These are phyloP conservation scores for Mortierella sp. DNA, from an alignment of 371 early-diverging fungal species.

Conservation along the genomic window DNA sequence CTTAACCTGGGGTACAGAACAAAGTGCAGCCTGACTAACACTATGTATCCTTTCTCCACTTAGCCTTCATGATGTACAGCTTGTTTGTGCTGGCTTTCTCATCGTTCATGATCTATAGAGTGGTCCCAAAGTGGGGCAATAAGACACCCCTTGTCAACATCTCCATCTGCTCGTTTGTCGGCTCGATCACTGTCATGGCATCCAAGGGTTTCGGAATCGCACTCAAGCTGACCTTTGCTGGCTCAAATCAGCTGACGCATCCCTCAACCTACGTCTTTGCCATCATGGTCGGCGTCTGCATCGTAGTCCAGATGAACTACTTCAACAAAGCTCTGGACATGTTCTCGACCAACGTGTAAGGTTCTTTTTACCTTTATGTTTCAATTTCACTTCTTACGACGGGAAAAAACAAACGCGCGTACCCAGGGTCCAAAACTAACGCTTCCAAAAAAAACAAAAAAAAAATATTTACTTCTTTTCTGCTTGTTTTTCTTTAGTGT, in stretches of 20 bases:
- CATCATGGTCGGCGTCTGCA: constrained; percentile 81
- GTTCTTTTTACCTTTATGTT: background rate
- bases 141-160: constrained; percentile 86
- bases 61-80: constrained; percentile 86
- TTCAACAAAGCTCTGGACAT: constrained; percentile 95
- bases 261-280: constrained; percentile 89
- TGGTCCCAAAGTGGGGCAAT: constrained; percentile 85
- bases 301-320: constrained; percentile 94
- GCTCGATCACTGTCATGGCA: constrained; percentile 91
- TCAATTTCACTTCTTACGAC: background rate
- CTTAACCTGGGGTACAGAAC: too few species aligned
- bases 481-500: constrained; percentile 58
- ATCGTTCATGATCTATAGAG: constrained; percentile 80
- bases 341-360: constrained; percentile 88
- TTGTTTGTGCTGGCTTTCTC: constrained; percentile 69
- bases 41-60: background rate
- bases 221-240: constrained; percentile 89
- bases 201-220: constrained; percentile 94
- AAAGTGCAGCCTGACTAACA: constrained; percentile 33
- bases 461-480: constrained; percentile 5
- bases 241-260: constrained; percentile 90
- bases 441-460: too few species aligned
- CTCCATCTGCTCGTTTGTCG: constrained; percentile 89
- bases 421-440: too few species aligned
- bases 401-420: too few species aligned